These are phyloP conservation scores for Tylopilus sp. DNA, from an alignment of 1,284 basidiomycete species.

Conservation along the genomic window DNA sequence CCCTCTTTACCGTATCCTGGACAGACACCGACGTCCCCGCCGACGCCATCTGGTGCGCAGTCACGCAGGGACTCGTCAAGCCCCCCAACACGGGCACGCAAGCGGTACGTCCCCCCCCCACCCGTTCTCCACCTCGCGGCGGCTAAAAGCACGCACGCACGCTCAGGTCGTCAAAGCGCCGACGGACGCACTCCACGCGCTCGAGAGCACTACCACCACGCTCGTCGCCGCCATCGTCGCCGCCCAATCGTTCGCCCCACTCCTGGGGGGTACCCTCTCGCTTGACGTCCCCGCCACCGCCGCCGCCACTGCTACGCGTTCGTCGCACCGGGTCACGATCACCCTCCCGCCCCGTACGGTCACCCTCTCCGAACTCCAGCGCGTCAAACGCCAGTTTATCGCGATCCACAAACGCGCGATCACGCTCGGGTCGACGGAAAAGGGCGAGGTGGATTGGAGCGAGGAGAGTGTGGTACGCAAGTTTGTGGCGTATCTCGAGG, in stretches of 20 bases:
- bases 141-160: neutral
- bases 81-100: slow-evolving; percentile 87
- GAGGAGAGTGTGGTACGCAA: slow-evolving; percentile 69
- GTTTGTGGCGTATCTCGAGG: slow-evolving; percentile 79
- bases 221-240: slow-evolving; percentile 69
- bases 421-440: slow-evolving; percentile 77
- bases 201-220: slow-evolving; percentile 68
- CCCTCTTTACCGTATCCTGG: slow-evolving; percentile 83
- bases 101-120: slow-evolving; percentile 43
- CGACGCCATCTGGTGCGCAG: slow-evolving; percentile 76
- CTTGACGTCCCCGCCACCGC: slow-evolving; percentile 38
- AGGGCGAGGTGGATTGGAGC: slow-evolving; percentile 71
- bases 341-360: slow-evolving; percentile 64
- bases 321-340: slow-evolving; percentile 2
- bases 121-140: too few species aligned
- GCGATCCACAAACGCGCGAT: slow-evolving; percentile 85
- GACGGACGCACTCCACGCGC: slow-evolving; percentile 72
- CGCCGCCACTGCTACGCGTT: neutral
- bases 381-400: slow-evolving; percentile 86
- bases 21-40: slow-evolving; percentile 67
- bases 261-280: slow-evolving; percentile 50
- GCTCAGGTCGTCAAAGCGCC: slow-evolving; percentile 71
- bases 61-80: slow-evolving; percentile 77
- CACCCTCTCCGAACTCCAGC: slow-evolving; percentile 81
- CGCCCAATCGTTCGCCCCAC: slow-evolving; percentile 46